These are phyloP conservation scores for Magnaporthiopsis rhizophila DNA, from an alignment of 2,329 filamentous ascomycete species.

Conservation along the genomic window DNA sequence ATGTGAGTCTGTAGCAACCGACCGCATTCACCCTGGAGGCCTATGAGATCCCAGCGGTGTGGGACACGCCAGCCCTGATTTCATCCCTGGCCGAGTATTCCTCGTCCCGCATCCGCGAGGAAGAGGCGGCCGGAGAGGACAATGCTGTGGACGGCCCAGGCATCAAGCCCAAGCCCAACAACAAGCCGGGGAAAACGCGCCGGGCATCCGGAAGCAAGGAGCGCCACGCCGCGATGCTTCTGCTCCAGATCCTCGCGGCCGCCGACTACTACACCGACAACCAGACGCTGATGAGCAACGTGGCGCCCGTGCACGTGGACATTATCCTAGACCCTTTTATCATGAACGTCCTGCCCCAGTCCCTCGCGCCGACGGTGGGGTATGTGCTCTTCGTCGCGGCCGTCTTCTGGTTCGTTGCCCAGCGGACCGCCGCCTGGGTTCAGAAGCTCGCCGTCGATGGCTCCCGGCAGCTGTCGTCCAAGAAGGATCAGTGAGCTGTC, in stretches of 20 bases:
- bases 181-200: neutral
- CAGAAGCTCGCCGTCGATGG: constrained; percentile 7
- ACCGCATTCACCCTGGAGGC: constrained; percentile 67
- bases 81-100: constrained; percentile 58
- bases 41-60: constrained; percentile 52
- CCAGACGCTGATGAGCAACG: constrained; percentile 62
- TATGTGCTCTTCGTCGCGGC: constrained; percentile 60
- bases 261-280: constrained; percentile 82
- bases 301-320: constrained; percentile 70
- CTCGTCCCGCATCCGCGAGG: constrained; percentile 33
- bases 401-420: constrained; percentile 35
- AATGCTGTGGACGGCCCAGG: neutral
- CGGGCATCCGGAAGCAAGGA: neutral
- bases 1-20: constrained; percentile 59
- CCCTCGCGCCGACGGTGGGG: constrained; percentile 61
- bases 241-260: constrained; percentile 66
- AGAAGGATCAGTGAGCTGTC: constrained; percentile 7
- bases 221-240: constrained; percentile 44
- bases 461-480: neutral
- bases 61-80: constrained; percentile 54
- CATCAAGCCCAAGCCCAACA: neutral
- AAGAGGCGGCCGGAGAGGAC: constrained; percentile 1
- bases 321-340: constrained; percentile 81
- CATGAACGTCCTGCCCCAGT: constrained; percentile 69
- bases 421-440: constrained; percentile 25